Conservation (phyloP, 2,329 filamentous ascomycete genomes). For the Ilyonectria mors-panacis region DNA sequence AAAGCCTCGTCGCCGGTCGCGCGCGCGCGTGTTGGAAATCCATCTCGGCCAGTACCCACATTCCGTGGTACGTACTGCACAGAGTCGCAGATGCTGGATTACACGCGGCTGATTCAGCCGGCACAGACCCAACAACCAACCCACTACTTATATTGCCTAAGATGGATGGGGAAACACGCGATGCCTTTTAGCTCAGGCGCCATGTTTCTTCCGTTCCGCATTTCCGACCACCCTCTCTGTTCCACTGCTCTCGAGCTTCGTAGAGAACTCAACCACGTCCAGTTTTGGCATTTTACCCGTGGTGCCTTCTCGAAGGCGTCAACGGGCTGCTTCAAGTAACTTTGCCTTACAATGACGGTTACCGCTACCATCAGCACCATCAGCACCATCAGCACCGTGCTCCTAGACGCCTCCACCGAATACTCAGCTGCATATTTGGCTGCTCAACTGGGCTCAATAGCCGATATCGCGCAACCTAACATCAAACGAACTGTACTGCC, state of each 20-base stretch:
- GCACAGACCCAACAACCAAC: neutral
- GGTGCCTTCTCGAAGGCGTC: no score
- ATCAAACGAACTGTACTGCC: no score
- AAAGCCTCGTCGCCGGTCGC: slow-evolving; percentile 13
- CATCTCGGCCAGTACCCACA: slow-evolving; percentile 1
- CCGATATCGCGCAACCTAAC: no score
- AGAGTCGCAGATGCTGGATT: slow-evolving; percentile 10
- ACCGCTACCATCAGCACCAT: no score
- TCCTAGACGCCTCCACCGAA: no score
- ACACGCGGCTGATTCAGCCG: slow-evolving; percentile 35
- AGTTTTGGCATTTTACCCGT: neutral
- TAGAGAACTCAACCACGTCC: no score
- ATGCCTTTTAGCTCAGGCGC: neutral
- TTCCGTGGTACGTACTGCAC: neutral
- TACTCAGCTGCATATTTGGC: no score
- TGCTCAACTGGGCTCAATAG: no score
- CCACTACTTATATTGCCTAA: neutral
- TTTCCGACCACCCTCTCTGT: neutral
- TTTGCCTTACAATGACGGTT: no score
- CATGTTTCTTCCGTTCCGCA: neutral
- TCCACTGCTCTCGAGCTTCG: neutral
- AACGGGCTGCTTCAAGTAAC: no score
- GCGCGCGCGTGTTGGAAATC: slow-evolving; percentile 33
- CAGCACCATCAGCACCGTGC: no score
- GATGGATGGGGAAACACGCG: neutral